Base-by-base conservation (phyloP, 371 early-diverging fungal species). In the Amoeboaphelidium protococcarum region DNA sequence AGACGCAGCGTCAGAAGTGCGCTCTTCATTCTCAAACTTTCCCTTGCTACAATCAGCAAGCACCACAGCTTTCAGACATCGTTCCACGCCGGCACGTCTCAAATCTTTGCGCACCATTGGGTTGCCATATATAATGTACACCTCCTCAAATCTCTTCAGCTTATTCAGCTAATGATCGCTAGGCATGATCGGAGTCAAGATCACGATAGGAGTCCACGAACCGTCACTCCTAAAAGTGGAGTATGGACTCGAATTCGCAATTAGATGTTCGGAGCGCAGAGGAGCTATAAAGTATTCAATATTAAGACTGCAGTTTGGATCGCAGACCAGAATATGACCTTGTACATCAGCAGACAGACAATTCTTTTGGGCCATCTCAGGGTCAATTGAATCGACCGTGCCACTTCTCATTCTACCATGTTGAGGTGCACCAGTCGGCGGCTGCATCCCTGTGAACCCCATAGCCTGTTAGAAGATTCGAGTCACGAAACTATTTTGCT, bases 1-100 rank as follows among this genome's bases (percentile, higher is more conserved):
- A 16, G 72, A 64, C 2, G 69, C 56, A 16, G 78, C 67, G 48
- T 78, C 78, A 4, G 69, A 68, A 3, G 60, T 59, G 16, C 60
- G 55, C 19, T 59, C 55, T 47, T 12, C 25, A 57, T n/a, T 22
- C 1, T 45, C n/a, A 26, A 41, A 44, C 53, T 55, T 52, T 26
- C 21, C 54, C 16, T 37, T 54, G 4, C 23, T 16, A 13, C 52
- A 41, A 45, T 69, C 65, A 26, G 64, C 63, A 48, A 78, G 50
- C 2, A 79, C 62, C 1, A 78, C 62, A 2, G 61, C 68, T 41
- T 60, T 56, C 41, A 52, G 42, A 2, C 71, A 72, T 41, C 56
- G 47, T 16, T 58, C 61, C n/a, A 76, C 65, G 25, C 64, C 57
- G 16, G 67, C 73, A 23, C 66, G 52, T 41, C 63, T 59, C 52